phyloP scores from a whole-genome alignment of 2,329 filamentous ascomycete genomes.

The Aspergillus neoniger region DNA sequence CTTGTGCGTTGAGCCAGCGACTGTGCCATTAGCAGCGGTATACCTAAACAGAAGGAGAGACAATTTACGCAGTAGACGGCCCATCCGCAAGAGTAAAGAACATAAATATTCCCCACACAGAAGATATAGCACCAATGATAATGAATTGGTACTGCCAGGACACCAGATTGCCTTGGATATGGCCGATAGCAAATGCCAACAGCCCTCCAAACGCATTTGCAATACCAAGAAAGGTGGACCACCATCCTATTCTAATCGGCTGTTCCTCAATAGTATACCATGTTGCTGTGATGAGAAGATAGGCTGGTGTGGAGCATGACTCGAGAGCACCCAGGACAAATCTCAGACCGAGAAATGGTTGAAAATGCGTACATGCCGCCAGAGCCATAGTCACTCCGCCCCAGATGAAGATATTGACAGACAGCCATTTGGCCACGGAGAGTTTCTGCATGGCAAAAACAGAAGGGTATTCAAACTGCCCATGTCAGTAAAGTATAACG shows the following conservation, averaged over 20 bases:
- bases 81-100: conserved; percentile 22
- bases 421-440: background rate
- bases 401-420: background rate
- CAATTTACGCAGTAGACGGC: conserved; percentile 11
- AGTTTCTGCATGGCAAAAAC: background rate
- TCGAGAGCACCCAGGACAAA: background rate
- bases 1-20: conserved; percentile 3
- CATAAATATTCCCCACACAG: conserved; percentile 15
- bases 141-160: conserved; percentile 24
- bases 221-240: background rate
- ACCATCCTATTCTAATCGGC: conserved; percentile 14
- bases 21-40: conserved; percentile 8
- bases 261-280: conserved; percentile 27
- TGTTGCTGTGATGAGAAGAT: conserved; percentile 29
- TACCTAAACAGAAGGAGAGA: conserved; percentile 11
- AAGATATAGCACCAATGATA: conserved; percentile 23
- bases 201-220: conserved; percentile 9
- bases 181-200: conserved; percentile 23
- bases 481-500: too few relatives aligned
- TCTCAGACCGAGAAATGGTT: background rate
- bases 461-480: background rate
- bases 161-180: conserved; percentile 12
- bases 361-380: background rate
- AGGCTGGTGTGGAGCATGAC: background rate
- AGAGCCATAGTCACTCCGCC: background rate